These are phyloP conservation scores for Gymnopilus junonius DNA, from an alignment of 768 basidiomycete genomes.

Conservation along the genomic window DNA sequence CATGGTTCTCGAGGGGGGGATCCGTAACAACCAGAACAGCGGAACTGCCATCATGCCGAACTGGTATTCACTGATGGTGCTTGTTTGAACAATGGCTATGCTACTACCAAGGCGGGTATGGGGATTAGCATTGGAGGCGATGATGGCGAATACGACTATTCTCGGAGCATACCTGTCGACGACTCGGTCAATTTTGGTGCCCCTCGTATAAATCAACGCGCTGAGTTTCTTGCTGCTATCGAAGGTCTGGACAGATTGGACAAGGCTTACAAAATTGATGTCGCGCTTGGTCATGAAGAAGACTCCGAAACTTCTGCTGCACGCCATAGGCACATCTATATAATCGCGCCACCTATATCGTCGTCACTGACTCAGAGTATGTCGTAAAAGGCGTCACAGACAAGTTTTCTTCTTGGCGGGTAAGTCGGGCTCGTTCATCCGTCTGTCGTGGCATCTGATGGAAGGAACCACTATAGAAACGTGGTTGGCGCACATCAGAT, in stretches of 20 bases:
- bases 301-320: neutral
- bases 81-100: neutral
- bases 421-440: too few species aligned
- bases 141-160: neutral
- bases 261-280: neutral
- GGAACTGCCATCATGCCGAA: neutral
- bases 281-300: neutral
- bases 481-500: neutral
- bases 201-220: neutral
- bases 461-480: neutral
- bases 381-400: constrained; percentile 14
- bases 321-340: neutral
- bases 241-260: neutral
- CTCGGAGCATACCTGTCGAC: neutral
- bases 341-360: constrained; percentile 14
- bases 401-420: constrained; percentile 12
- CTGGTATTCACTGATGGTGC: neutral
- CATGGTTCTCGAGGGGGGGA: neutral
- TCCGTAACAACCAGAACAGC: neutral
- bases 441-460: too few species aligned
- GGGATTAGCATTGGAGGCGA: neutral
- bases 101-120: neutral
- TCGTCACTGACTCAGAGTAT: constrained; percentile 15
- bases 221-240: neutral
- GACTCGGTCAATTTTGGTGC: neutral